Base-by-base conservation (phyloP, 108 stramenopile genomes). In the Phaeodactylum tricornutum region DNA sequence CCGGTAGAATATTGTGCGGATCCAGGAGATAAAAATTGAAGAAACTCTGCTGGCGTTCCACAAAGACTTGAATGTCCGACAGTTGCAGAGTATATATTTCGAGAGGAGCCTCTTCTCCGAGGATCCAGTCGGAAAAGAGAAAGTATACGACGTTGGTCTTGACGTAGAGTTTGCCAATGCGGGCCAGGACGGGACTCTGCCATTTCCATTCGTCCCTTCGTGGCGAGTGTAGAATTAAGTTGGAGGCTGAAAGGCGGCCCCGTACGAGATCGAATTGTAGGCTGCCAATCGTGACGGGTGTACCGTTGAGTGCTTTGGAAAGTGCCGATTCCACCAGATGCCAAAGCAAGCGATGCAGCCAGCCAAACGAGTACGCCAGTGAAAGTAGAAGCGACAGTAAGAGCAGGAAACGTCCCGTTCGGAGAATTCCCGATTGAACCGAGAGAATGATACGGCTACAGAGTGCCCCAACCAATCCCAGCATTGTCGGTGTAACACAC, bases 21-120 rank as follows among this genome's bases (percentile, higher is more conserved):
- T 79, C 72, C 27, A 67, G 37, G 14, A 79, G 48, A 38, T 72
- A 72, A 11, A 79, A 67, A 49, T 79, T 79, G 42, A 74, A 59
- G 16, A 79, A 55, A 34, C 62, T 36, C n/a, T 63, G 54, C 16
- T 53, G 51, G 24, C 71, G 68, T 43, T 79, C 77, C 29, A 79
- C 44, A 58, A 79, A 79, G 4, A 71, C 67, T 62, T 79, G 77
- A 15, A 69, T 62, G 46, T 79, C 77, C 8, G 63, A 29, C 14
- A 74, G 30, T 5, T 49, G 21, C 17, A 72, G 36, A 2, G 62
- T 53, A 39, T 79, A 72, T 1, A 74, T 17, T 12, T 79, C 77
- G 28, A 65, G 33, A 1, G 63, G 62, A 19, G 57, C 14, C 31
- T 71, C 41, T 12, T 44, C 32, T 29, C 43, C 16, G 33, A 63